Evolutionary conservation across 179 eudicot species (phyloP), one percentile per base, ranked within the genome.

Genomic region (Heliamphora pulchella): DNA sequence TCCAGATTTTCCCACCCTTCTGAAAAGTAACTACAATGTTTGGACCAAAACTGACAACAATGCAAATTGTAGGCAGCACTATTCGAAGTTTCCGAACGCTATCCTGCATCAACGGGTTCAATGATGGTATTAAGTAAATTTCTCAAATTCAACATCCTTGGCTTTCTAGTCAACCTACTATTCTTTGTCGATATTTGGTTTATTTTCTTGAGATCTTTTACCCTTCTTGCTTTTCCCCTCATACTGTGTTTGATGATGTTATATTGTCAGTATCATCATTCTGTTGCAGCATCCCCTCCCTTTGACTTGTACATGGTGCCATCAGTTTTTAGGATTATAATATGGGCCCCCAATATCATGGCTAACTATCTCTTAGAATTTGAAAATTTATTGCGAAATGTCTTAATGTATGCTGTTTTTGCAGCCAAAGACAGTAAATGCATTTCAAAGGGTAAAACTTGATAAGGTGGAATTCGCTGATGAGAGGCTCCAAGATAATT

Each of bases 401-500:
- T 46, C 46, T 15, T 63, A 15, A 22, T 71, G 15, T 48, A 8
- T 62, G 53, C 72, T 67, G 44, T 63, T 74, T 66, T 74, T 83
- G 85, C 89, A 93, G 98, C 95, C 97, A 31, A 91, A 83, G 78
- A 79, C 90, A 46, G 85, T 80, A 58, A 91, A 89, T 82, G 98
- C 97, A 78, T 93, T 95, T 80, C 93, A 86, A 76, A 93, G 98
- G 85, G 97, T 95, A 81, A 93, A 93, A 83, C 73, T 88, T 48
- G 97, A 95, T 13, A 89, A 91, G 68, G 97, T 95, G 63, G 84
- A 87, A 65, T 92, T 90, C 75, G 90, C 82, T 55, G 91, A 93
- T 72, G 93, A 91, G 74, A 88, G 90, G 87, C 95, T 95, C 76
- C 89, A 89, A 86, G 91, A 95, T 86, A 95, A 95, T 87, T 93